Evolutionary conservation across 225 moss, liverwort and hornwort species (phyloP).

Genomic region (Physcomitrium patens): DNA sequence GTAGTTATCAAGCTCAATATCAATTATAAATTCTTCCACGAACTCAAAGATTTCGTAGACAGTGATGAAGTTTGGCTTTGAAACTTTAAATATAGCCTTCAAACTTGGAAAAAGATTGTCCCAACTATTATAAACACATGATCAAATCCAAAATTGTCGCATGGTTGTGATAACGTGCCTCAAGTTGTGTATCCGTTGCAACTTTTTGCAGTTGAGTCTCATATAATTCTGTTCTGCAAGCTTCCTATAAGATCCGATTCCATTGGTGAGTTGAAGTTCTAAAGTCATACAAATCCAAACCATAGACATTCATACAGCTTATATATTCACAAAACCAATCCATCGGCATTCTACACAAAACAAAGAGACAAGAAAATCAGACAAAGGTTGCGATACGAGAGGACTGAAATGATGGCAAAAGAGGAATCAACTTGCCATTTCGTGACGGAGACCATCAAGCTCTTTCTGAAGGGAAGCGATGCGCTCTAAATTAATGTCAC

Average conservation of each 20-base stretch:
- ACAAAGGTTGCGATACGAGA: not conserved
- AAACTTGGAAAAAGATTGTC: not conserved
- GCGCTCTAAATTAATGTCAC: constrained; percentile 37
- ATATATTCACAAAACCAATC: no score
- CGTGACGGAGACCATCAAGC: constrained; percentile 35
- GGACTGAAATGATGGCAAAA: not conserved
- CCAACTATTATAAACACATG: not conserved
- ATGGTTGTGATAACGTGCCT: constrained; percentile 29
- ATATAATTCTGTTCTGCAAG: constrained; percentile 35
- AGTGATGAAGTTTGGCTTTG: not conserved
- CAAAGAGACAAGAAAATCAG: not conserved
- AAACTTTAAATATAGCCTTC: not conserved
- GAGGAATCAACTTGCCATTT: constrained; percentile 37
- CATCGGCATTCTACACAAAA: no score
- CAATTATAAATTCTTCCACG: no score
- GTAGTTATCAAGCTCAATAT: not conserved
- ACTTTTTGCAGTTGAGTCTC: constrained; percentile 48
- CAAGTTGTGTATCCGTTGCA: constrained; percentile 43
- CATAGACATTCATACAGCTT: no score
- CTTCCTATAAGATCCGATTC: constrained; percentile 29
- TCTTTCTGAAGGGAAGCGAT: constrained; percentile 46
- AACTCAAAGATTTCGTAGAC: not conserved
- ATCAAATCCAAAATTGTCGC: no score
- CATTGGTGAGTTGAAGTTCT: not conserved
- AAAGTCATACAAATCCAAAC: no score